Evolutionary conservation across 352 stramenopile species (phyloP), one percentile per base, ranked within the genome.

Genomic region (Phytophthora macrochlamydospora): DNA sequence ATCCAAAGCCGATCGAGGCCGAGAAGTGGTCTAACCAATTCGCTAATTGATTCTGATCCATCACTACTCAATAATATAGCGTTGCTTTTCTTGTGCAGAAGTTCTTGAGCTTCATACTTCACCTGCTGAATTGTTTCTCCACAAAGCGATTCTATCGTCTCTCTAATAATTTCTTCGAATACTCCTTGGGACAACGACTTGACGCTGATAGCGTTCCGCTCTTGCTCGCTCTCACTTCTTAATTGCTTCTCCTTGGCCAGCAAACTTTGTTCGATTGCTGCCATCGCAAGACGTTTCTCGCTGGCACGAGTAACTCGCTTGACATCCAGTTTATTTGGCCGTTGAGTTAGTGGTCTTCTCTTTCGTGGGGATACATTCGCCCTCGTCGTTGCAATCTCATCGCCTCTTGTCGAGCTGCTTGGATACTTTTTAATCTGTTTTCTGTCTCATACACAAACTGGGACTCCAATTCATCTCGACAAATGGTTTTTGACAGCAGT

Each of bases 281-380:
- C 62, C 83, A 94, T 92, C 0, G 80, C 71, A 2, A 91, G 57
- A 0, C 84, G 82, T 56, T 93, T 94, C 60, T 91, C 79, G 52
- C 69, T 73, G 12, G 83, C 83, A 33, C 84, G 62, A 13, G 81
- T 50, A 6, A 91, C 71, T 11, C 83, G 72, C 28, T 86, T 67
- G 1, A 81, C 52, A n/a, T 88, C 83, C 0, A 94, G 29, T 14
- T 61, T 64, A 64, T 71, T 78, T 1, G 77, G 13, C 13, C 49
- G 58, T 59, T 75, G 28, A 8, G 58, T 54, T 57, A 75, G 32
- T 35, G 62, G 51, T 44, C 60, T 38, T 13, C 62, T 50, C 50
- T 62, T 58, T 66, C 72, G 29, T 80, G 71, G 3, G 78, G 7
- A 31, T 75, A 75, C 0, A 90, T 61, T 7, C 75, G 73, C 9